Percentiles rank a stretch among this genome's conserved stretches.
phyloP scores from a whole-genome alignment of 2,329 filamentous ascomycete species.

The Bisporella sp. region DNA sequence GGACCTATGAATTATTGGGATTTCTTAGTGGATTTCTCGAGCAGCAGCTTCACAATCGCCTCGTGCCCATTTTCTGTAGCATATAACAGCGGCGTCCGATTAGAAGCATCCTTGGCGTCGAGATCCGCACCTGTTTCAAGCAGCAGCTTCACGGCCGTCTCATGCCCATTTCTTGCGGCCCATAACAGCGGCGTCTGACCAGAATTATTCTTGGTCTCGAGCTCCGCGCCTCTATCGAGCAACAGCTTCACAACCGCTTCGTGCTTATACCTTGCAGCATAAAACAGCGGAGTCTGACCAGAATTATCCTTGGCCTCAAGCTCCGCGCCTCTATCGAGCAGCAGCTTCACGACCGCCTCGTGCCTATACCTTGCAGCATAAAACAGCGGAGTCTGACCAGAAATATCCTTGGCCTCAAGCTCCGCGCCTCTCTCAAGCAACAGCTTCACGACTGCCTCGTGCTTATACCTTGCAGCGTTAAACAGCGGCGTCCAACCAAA shows the following conservation, averaged over 20 bases:
- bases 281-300: conserved; percentile 3
- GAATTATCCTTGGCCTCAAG: conserved; percentile 1
- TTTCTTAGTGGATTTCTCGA: background rate
- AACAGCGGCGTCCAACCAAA: background rate
- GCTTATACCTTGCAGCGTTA: background rate
- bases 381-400: conserved; percentile 3
- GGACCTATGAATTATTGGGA: no score
- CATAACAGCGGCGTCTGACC: background rate
- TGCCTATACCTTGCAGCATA: background rate
- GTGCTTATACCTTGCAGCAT: background rate
- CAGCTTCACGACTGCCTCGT: background rate
- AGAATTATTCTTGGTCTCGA: conserved; percentile 1
- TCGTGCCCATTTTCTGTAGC: conserved; percentile 3
- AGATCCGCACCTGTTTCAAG: background rate
- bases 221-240: no score
- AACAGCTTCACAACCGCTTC: no score
- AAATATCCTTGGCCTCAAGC: conserved; percentile 2
- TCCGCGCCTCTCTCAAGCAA: conserved; percentile 1
- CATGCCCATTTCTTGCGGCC: background rate
- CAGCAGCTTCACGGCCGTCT: conserved; percentile 1
- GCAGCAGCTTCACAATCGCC: conserved; percentile 1
- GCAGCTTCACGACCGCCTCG: no score
- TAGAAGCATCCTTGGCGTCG: background rate
- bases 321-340: no score
- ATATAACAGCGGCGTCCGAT: conserved; percentile 1